Evolutionary conservation across 257 asterid genomes (phyloP), one percentile per base, ranked within the genome.

Genomic region (Handroanthus guayacan): DNA sequence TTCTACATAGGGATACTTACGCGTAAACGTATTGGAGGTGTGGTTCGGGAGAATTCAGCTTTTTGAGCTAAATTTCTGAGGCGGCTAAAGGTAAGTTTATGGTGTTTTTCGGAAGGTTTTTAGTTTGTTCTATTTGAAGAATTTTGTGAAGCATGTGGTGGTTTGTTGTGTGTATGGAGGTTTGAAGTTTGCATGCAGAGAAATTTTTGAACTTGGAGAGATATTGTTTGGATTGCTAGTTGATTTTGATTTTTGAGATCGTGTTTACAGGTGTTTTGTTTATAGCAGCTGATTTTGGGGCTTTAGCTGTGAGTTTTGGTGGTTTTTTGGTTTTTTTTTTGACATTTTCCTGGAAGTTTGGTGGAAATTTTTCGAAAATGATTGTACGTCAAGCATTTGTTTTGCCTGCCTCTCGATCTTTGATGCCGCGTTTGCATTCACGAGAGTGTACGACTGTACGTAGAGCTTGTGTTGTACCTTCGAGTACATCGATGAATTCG

Each of bases 391-490:
- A 44, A 44, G 69, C 80, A 57, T 77, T 66, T 67, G 79, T 72
- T 76, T 67, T 78, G 56, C 71, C 83, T 65, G 77, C 79, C 8
- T 70, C 12, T 78, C 78, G 78, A 45, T 75, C n/a, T 44, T 65
- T 75, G 57, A 25, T 68, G 8, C 76, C 75, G 48, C 77, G 56
- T 12, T 55, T 52, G 75, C 79, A 66, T 71, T 65, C 43, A 17
- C 51, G 78, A 60, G 69, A 78, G 64, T 56, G 44, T 57, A 41
- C 64, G 83, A 61, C 39, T 58, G 70, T 78, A 70, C 83, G 68
- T 80, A 69, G 38, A n/a, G 75, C 81, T 74, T 66, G 80, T 75
- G 74, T 62, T 62, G 80, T 78, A 76, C 78, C 79, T 67, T 67
- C 80, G 54, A 64, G 72, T 78, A 85, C 73, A 64, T 64, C 25